Evolutionary conservation across 345 rosid genomes (phyloP).

Genomic region (Corchorus capsularis): DNA sequence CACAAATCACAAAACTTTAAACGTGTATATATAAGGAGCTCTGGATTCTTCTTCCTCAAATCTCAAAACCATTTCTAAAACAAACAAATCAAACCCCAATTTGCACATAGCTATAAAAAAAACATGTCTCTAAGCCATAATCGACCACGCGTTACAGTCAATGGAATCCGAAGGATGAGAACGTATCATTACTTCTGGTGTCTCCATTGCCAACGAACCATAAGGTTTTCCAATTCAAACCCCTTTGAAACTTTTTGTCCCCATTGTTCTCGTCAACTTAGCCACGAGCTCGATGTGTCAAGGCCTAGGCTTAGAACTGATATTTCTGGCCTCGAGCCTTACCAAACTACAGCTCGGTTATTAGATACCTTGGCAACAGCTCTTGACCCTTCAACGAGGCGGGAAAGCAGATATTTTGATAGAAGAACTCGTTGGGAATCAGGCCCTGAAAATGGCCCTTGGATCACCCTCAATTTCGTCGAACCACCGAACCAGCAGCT

Average conservation of each 20-base stretch:
- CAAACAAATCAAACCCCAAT: background rate
- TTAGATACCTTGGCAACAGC: conserved; percentile 29
- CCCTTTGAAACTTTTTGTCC: conserved; percentile 50
- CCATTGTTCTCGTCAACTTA: conserved; percentile 44
- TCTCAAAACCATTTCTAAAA: background rate
- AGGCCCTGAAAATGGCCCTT: conserved; percentile 35
- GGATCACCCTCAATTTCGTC: conserved; percentile 63
- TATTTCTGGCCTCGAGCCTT: conserved; percentile 8
- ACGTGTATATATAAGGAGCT: conserved; percentile 11
- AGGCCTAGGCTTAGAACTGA: conserved; percentile 33
- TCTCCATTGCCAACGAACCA: conserved; percentile 50
- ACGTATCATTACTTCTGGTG: conserved; percentile 74
- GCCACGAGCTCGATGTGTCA: conserved; percentile 54
- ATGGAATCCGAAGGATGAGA: conserved; percentile 61
- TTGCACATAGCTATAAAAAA: background rate
- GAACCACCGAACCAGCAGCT: conserved; percentile 19
- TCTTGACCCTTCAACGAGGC: conserved; percentile 24
- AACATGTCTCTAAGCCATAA: conserved; percentile 28
- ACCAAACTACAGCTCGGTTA: conserved; percentile 18
- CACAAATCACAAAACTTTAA: background rate
- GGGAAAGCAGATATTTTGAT: background rate
- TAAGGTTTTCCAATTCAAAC: conserved; percentile 45
- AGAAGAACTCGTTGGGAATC: conserved; percentile 41
- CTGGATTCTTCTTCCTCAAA: background rate
- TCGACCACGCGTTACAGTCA: conserved; percentile 53